Percentiles rank a stretch among this genome's conserved stretches.
phyloP scores from a whole-genome alignment of 495 filamentous ascomycete species.

The Neurospora africana region DNA sequence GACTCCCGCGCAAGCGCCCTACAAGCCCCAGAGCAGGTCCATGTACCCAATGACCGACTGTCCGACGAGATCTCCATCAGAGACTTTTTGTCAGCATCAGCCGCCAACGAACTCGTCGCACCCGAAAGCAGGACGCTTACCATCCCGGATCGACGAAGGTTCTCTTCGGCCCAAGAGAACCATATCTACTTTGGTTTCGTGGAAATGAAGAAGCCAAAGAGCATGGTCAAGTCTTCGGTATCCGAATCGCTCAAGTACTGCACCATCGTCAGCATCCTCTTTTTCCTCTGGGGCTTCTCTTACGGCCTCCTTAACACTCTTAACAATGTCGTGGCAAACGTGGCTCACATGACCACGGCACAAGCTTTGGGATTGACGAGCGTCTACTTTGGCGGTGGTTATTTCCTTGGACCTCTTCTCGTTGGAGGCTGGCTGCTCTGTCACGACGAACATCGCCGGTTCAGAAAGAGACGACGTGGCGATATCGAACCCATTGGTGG shows the following conservation, averaged over 20 bases:
- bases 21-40: not conserved
- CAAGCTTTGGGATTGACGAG: conserved; percentile 28
- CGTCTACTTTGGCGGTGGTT: conserved; percentile 41
- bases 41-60: not conserved
- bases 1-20: not conserved
- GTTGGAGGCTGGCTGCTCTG: conserved; percentile 56
- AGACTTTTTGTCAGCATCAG: not conserved
- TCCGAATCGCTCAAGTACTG: conserved; percentile 40
- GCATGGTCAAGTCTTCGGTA: conserved; percentile 52
- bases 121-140: not conserved
- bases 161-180: not conserved
- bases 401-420: conserved; percentile 55
- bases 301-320: conserved; percentile 63
- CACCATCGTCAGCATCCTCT: conserved; percentile 61
- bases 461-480: conserved; percentile 2
- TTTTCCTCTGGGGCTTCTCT: conserved; percentile 82
- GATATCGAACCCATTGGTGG: conserved; percentile 27
- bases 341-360: conserved; percentile 25
- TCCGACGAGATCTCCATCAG: conserved; percentile 3
- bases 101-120: not conserved
- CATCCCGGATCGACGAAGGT: not conserved
- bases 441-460: conserved; percentile 39
- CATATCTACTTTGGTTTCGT: conserved; percentile 68
- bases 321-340: conserved; percentile 44
- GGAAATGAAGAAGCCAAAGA: conserved; percentile 65